Evolutionary conservation across 352 stramenopile species (phyloP), one percentile per base, ranked within the genome.

Genomic region (Aphanomyces cochlioides): DNA sequence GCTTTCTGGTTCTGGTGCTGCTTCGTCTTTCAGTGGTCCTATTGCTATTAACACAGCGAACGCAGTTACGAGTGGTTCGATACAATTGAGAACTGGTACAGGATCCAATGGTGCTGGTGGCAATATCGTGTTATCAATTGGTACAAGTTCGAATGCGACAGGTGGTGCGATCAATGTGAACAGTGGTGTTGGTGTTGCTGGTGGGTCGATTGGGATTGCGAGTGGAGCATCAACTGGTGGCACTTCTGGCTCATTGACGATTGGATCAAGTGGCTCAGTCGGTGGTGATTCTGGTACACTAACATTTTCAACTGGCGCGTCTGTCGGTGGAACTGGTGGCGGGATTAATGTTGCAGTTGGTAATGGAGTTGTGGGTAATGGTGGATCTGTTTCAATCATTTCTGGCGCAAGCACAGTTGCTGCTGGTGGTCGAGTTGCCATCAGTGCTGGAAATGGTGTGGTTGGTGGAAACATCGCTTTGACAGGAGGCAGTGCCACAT

Each of bases 351-450:
- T 92, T 13, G 53, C 19, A 2, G 84, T 78, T 19, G 85, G 85
- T 5, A 53, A 48, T 21, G 75, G 83, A 28, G 54, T 73, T 8
- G 47, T 72, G 45, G 84, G 79, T 38, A 74, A 12, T 45, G 75
- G 72, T 70, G 85, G 85, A 4, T 76, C 73, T 1, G 69, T 92
- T 43, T 66, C 67, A 3, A 70, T 92, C 53, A 56, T 12, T 39
- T 90, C 83, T 65, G 57, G 57, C 37, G 57, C 57, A 65, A 65
- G 57, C n/a, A 28, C 37, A 54, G 57, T 65, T 19, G 13, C 41
- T n/a, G 21, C 57, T 12, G 57, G 37, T 34, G 83, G 85, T 39
- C 50, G 47, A 34, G 83, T 80, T n/a, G 67, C 81, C 61, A 65
- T 75, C 19, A 53, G 59, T 19, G 75, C 79, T 47, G 85, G 85